Conservation (phyloP, 257 asterid genomes). For the Phtheirospermum japonicum region DNA sequence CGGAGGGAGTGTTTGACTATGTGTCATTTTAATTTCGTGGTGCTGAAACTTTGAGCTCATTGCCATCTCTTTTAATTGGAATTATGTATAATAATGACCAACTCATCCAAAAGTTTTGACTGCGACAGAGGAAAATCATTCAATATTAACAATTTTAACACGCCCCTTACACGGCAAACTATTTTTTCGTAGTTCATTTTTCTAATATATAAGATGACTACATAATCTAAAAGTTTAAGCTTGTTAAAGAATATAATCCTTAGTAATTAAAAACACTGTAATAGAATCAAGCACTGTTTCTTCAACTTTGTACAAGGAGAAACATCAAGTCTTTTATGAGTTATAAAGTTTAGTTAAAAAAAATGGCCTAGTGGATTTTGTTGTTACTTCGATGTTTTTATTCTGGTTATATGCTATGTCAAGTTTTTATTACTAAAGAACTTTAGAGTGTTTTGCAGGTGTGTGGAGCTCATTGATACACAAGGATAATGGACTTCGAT, state of each 20-base stretch:
- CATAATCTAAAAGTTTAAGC: not conserved
- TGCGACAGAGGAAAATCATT: not conserved
- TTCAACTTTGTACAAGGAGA: not conserved
- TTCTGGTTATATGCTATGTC: not conserved
- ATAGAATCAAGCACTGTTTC: not conserved
- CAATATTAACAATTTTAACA: too few species aligned
- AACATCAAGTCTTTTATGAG: too few species aligned
- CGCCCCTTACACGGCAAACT: too few species aligned
- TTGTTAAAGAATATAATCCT: not conserved
- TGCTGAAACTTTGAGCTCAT: too few species aligned
- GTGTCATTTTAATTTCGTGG: too few species aligned
- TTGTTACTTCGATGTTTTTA: too few species aligned
- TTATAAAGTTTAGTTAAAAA: too few species aligned
- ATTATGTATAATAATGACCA: not conserved
- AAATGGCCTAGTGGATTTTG: too few species aligned
- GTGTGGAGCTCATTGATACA: not conserved
- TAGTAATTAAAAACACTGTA: too few species aligned
- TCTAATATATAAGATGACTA: too few species aligned
- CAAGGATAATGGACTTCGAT: constrained; percentile 14
- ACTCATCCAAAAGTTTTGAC: not conserved
- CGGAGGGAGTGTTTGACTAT: too few species aligned
- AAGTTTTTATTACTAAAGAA: constrained; percentile 1
- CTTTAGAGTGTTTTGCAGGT: constrained; percentile 10
- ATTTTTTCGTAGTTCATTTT: not conserved
- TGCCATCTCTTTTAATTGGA: not conserved